Percentiles rank a stretch among this genome's conserved stretches.
Evolutionary conservation across 768 basidiomycete genomes (phyloP).

Genomic region (Mycena venus): DNA sequence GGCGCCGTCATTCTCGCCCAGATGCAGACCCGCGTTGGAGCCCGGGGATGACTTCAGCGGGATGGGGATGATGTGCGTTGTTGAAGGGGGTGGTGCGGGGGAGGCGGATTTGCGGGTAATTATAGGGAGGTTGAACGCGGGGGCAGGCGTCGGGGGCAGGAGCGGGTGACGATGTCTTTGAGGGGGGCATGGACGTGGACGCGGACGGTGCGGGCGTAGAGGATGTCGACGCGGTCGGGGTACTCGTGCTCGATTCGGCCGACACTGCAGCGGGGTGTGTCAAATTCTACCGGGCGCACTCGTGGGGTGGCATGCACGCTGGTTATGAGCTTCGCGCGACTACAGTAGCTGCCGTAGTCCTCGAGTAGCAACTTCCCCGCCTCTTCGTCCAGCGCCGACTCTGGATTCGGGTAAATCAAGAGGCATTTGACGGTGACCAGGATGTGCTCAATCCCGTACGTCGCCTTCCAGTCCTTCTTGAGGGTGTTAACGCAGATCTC

Average conservation of each 20-base stretch:
- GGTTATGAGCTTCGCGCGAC: constrained; percentile 90
- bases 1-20: constrained; percentile 50
- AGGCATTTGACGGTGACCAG: constrained; percentile 95
- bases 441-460: constrained; percentile 92
- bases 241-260: constrained; percentile 32
- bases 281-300: constrained; percentile 79
- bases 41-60: constrained; percentile 54
- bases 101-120: constrained; percentile 60
- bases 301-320: constrained; percentile 92
- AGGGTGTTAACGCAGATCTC: constrained; percentile 98
- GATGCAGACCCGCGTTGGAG: constrained; percentile 37
- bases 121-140: constrained; percentile 54
- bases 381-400: constrained; percentile 96
- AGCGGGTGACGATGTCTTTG: constrained; percentile 46
- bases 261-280: constrained; percentile 56
- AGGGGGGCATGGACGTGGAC: constrained; percentile 43
- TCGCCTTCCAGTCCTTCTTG: constrained; percentile 96
- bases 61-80: constrained; percentile 46
- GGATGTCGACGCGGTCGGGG: constrained; percentile 29
- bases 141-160: constrained; percentile 39
- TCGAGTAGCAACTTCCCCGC: constrained; percentile 93
- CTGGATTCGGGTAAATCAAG: constrained; percentile 96
- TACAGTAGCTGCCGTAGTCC: constrained; percentile 90
- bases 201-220: constrained; percentile 37
- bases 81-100: constrained; percentile 53